Evolutionary conservation across 2,329 filamentous ascomycete genomes (phyloP).

Genomic region (Diaporthe eres): DNA sequence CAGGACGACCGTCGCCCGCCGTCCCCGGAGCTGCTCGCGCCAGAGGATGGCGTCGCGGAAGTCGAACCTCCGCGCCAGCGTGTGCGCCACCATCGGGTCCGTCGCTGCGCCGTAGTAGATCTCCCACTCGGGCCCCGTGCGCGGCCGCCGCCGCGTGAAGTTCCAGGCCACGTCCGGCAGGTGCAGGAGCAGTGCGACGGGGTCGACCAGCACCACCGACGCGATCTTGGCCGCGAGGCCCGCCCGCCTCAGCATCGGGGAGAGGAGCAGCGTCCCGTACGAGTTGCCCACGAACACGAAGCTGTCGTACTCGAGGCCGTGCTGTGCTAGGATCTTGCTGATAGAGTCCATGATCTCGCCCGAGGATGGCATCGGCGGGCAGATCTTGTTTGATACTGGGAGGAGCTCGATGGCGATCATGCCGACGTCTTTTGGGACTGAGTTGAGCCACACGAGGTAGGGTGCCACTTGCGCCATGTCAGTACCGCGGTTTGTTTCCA

Average conservation of each 20-base stretch:
- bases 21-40: slow-evolving; percentile 18
- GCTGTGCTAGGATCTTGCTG: slow-evolving; percentile 67
- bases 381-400: slow-evolving; percentile 74
- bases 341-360: slow-evolving; percentile 70
- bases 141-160: slow-evolving; percentile 69
- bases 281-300: slow-evolving; percentile 74
- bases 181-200: slow-evolving; percentile 77
- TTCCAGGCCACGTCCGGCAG: slow-evolving; percentile 80
- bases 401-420: slow-evolving; percentile 77
- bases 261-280: slow-evolving; percentile 74
- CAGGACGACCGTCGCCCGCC: slow-evolving; percentile 14
- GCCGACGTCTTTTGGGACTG: slow-evolving; percentile 62
- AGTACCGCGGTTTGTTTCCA: slow-evolving; percentile 51
- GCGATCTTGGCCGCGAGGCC: slow-evolving; percentile 64
- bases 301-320: slow-evolving; percentile 63
- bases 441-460: slow-evolving; percentile 69
- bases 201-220: slow-evolving; percentile 66
- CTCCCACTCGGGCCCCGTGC: slow-evolving; percentile 75
- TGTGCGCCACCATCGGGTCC: slow-evolving; percentile 76
- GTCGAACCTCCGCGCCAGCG: slow-evolving; percentile 56
- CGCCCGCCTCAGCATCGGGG: slow-evolving; percentile 70
- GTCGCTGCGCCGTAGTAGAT: slow-evolving; percentile 79
- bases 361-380: slow-evolving; percentile 61
- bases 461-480: slow-evolving; percentile 60
- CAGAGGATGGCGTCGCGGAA: slow-evolving; percentile 18